Evolutionary conservation across 2,329 filamentous ascomycete species (phyloP).

Genomic region (Dactylonectria macrodidyma): DNA sequence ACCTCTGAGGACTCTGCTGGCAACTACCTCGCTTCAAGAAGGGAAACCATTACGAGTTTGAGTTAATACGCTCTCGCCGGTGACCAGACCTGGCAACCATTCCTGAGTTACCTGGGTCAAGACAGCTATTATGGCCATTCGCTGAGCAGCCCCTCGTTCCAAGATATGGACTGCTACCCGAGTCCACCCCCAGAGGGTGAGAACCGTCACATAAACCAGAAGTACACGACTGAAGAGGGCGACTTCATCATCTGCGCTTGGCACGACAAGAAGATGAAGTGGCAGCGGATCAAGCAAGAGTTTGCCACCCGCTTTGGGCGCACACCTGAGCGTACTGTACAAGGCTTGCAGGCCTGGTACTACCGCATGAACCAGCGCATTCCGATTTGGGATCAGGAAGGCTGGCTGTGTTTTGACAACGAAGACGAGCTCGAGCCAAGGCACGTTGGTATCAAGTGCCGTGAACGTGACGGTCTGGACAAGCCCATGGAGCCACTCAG

Average conservation of each 20-base stretch:
- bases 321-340: constrained; percentile 56
- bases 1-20: constrained; percentile 26
- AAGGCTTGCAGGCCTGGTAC: constrained; percentile 61
- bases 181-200: constrained; percentile 56
- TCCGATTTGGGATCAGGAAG: constrained; percentile 58
- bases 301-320: constrained; percentile 57
- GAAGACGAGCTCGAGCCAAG: constrained; percentile 57
- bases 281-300: constrained; percentile 58
- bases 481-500: constrained; percentile 56
- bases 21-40: constrained; percentile 30
- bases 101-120: constrained; percentile 40
- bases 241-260: constrained; percentile 62
- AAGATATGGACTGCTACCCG: constrained; percentile 50
- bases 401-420: constrained; percentile 57
- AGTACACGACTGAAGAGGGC: constrained; percentile 61
- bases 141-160: constrained; percentile 44
- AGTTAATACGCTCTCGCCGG: constrained; percentile 38
- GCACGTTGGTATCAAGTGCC: constrained; percentile 57
- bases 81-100: constrained; percentile 38
- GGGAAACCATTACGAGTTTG: constrained; percentile 35
- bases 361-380: constrained; percentile 61
- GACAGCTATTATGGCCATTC: constrained; percentile 44
- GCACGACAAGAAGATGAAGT: constrained; percentile 61
- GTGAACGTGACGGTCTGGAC: constrained; percentile 55
- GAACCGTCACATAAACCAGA: constrained; percentile 59